phyloP scores from a whole-genome alignment of 495 filamentous ascomycete species.

The Talaromyces proteolyticus region DNA sequence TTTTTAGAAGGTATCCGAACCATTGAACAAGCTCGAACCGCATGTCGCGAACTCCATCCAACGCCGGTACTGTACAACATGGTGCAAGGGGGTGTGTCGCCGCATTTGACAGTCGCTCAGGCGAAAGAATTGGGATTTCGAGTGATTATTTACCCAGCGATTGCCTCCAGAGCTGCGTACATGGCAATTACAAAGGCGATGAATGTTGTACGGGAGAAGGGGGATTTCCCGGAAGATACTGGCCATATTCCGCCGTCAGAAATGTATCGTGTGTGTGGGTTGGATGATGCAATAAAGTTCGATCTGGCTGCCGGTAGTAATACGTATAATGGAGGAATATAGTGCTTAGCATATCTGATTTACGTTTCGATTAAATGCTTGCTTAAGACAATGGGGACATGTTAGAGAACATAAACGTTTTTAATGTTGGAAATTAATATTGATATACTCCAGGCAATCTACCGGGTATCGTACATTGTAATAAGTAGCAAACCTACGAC shows the following conservation, averaged over 20 bases:
- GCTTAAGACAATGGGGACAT: too few relatives aligned
- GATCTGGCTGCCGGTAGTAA: not conserved
- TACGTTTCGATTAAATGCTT: too few relatives aligned
- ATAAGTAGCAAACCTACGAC: not conserved
- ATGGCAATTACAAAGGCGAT: not conserved
- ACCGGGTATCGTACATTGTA: not conserved
- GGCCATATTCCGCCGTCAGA: not conserved
- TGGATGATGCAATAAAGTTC: not conserved
- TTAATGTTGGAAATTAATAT: not conserved
- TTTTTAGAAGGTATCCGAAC: constrained; percentile 51
- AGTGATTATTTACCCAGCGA: constrained; percentile 21
- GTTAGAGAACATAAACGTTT: not conserved
- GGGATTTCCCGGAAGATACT: not conserved
- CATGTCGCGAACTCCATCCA: constrained; percentile 13
- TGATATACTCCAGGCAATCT: not conserved
- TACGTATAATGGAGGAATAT: not conserved
- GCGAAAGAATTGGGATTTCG: constrained; percentile 19
- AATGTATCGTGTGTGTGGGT: not conserved
- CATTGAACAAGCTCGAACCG: constrained; percentile 9
- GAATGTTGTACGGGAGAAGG: not conserved
- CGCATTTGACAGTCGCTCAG: constrained; percentile 12
- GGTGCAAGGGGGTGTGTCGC: constrained; percentile 18
- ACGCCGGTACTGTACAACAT: constrained; percentile 21
- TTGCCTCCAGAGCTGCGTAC: too few relatives aligned
- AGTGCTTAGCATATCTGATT: not conserved